Evolutionary conservation across 2,329 filamentous ascomycete genomes (phyloP).

Genomic region (Xylaria sp.): DNA sequence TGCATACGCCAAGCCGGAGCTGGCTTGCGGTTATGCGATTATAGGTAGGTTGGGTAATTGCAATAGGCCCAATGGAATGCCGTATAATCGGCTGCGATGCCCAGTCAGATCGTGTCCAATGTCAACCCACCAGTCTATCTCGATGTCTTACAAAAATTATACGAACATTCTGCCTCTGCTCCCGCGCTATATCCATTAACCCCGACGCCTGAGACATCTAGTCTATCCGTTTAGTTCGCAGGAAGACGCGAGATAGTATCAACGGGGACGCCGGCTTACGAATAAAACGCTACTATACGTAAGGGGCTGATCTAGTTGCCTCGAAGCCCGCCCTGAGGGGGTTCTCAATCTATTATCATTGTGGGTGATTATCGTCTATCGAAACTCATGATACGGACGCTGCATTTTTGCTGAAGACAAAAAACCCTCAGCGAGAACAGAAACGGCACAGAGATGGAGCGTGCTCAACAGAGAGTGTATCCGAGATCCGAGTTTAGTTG

Average conservation of each 20-base stretch:
- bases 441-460: neutral
- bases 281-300: neutral
- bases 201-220: too few relatives aligned
- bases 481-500: neutral
- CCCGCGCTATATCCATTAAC: too few relatives aligned
- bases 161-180: neutral
- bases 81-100: neutral
- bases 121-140: neutral
- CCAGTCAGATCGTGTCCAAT: neutral
- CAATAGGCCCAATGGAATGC: neutral
- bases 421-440: neutral
- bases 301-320: neutral
- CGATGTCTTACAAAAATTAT: neutral
- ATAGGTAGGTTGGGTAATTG: neutral
- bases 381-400: neutral
- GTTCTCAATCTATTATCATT: constrained; percentile 5
- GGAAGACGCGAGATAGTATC: neutral
- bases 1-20: constrained; percentile 3
- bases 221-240: neutral
- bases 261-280: neutral
- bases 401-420: neutral
- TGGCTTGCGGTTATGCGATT: neutral
- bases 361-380: constrained; percentile 9
- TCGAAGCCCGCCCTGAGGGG: neutral
- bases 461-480: neutral